phyloP scores from a whole-genome alignment of 1,284 basidiomycete genomes.

The Apiotrichum akiyoshidainum region DNA sequence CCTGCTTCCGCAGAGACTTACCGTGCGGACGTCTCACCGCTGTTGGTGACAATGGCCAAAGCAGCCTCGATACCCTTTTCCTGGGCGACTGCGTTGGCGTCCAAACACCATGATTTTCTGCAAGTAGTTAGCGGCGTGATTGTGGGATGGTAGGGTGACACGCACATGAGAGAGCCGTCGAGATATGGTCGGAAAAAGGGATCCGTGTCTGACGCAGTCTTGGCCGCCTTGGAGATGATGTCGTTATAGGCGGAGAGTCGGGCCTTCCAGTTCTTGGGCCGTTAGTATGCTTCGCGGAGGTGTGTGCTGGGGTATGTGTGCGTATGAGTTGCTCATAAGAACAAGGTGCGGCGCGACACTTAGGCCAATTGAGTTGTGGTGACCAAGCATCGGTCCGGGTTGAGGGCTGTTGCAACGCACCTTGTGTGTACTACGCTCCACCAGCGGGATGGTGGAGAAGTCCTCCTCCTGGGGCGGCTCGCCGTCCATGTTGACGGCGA shows the following conservation, averaged over 20 bases:
- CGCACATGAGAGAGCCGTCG: slow-evolving; percentile 43
- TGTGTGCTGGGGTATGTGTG: background rate
- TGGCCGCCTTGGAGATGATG: slow-evolving; percentile 78
- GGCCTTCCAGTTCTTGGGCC: slow-evolving; percentile 84
- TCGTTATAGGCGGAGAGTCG: slow-evolving; percentile 88
- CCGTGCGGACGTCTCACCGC: slow-evolving; percentile 77
- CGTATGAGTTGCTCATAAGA: too few relatives aligned
- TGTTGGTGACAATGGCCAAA: slow-evolving; percentile 79
- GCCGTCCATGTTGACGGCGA: slow-evolving; percentile 75
- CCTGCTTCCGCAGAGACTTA: slow-evolving; percentile 21
- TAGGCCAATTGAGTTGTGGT: background rate
- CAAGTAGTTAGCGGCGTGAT: slow-evolving; percentile 1
- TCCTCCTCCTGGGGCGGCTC: slow-evolving; percentile 89
- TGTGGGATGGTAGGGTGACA: background rate
- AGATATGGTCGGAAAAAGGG: slow-evolving; percentile 88
- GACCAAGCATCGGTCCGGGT: background rate
- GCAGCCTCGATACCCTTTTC: slow-evolving; percentile 92
- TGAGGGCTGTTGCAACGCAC: slow-evolving; percentile 29
- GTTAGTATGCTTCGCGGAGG: background rate
- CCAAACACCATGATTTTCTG: slow-evolving; percentile 81
- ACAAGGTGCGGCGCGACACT: background rate
- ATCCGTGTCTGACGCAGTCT: slow-evolving; percentile 86
- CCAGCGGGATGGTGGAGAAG: slow-evolving; percentile 75
- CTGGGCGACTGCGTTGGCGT: slow-evolving; percentile 95
- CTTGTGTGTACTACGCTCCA: slow-evolving; percentile 83